Conservation (phyloP, 2,329 filamentous ascomycete species). For the Pyrenochaeta sp. region DNA sequence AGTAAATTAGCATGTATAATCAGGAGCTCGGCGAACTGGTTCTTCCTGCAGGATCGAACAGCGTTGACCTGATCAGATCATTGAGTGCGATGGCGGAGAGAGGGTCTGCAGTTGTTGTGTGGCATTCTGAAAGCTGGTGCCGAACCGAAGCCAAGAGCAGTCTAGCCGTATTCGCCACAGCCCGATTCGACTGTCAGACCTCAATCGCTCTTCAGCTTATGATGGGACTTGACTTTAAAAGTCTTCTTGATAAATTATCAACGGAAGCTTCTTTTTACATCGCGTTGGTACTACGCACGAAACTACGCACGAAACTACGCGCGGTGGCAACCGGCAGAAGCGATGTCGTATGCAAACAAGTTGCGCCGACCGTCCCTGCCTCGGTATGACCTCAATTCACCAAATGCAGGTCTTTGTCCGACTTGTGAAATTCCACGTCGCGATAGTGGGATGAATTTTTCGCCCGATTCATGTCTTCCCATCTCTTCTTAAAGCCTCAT, state of each 20-base stretch:
- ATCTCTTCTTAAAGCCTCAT: conserved; percentile 15
- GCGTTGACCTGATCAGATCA: neutral
- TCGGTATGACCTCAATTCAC: conserved; percentile 28
- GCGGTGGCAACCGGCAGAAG: conserved; percentile 2
- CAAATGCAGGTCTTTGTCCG: conserved; percentile 34
- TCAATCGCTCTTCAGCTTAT: neutral
- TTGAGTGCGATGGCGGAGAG: conserved; percentile 10
- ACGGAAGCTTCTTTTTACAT: neutral
- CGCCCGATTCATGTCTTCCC: conserved; percentile 10
- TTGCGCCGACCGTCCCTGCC: conserved; percentile 21
- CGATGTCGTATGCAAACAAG: conserved; percentile 5
- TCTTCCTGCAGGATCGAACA: neutral
- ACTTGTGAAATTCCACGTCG: conserved; percentile 13
- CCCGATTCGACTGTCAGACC: neutral
- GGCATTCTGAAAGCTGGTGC: conserved; percentile 9
- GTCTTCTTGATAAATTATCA: neutral
- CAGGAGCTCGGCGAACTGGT: neutral
- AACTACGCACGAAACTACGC: neutral
- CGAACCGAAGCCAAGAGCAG: neutral
- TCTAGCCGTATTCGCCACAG: conserved; percentile 13
- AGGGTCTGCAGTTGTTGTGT: conserved; percentile 10
- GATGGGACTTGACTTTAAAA: neutral
- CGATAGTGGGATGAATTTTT: conserved; percentile 18
- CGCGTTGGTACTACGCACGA: neutral
- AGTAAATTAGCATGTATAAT: neutral